phyloP scores from a whole-genome alignment of 495 filamentous ascomycete species.

The Penicillium robsamsonii region DNA sequence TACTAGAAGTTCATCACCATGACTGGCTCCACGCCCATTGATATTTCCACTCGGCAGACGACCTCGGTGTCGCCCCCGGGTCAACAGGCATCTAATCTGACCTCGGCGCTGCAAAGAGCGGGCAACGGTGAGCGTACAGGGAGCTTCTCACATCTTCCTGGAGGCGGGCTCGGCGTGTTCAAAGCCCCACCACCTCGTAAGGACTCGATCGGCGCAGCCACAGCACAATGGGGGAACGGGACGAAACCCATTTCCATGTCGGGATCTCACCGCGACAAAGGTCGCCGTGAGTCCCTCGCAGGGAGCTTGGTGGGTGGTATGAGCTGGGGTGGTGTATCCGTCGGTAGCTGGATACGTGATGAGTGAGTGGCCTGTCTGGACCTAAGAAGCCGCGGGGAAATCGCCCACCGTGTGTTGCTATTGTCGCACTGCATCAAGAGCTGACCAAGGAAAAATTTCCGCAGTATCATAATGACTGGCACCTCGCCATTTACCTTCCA shows the following conservation, averaged over 20 bases:
- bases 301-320: conserved; percentile 88
- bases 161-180: conserved; percentile 57
- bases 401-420: conserved; percentile 13
- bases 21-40: conserved; percentile 59
- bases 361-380: conserved; percentile 69
- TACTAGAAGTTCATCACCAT: conserved; percentile 36
- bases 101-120: conserved; percentile 56
- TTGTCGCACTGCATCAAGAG: conserved; percentile 26
- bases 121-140: conserved; percentile 41
- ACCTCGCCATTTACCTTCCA: conserved; percentile 89
- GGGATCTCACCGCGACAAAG: conserved; percentile 69
- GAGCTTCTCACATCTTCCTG: conserved; percentile 42
- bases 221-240: conserved; percentile 63
- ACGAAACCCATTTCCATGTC: conserved; percentile 85
- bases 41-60: conserved; percentile 60
- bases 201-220: conserved; percentile 65
- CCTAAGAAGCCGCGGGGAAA: conserved; percentile 2
- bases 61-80: conserved; percentile 61
- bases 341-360: conserved; percentile 95
- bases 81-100: conserved; percentile 61
- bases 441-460: conserved; percentile 29
- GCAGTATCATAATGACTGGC: conserved; percentile 91
- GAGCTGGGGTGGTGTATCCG: conserved; percentile 97
- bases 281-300: conserved; percentile 78
- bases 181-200: conserved; percentile 56